Evolutionary conservation across 202 grass and related monocot species (phyloP), one percentile per base, ranked within the genome.

Genomic region (Cymbopogon flexuosus): DNA sequence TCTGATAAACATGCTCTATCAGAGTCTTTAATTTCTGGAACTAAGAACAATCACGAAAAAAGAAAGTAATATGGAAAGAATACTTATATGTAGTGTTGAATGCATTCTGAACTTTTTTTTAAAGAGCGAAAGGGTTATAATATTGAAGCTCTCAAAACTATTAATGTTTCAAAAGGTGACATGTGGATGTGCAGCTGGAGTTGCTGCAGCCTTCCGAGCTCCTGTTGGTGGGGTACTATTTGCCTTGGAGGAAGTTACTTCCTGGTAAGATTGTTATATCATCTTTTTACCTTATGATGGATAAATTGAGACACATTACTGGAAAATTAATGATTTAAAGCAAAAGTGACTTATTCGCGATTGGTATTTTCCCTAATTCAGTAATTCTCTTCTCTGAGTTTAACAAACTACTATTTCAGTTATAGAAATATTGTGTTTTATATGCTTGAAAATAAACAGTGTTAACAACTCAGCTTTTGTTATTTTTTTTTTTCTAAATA

Each of bases 111-210:
- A 16, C 0, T 23, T 4, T 83, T 47, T 70, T 69, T 37, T 36
- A 2, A 23, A 45, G 42, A 78, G 79, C 74, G 14, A 7, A 58
- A 42, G 56, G 46, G 18, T 81, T 59, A 42, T 31, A 75, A 41
- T 82, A 80, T 84, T 79, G 67, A 90, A 72, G 46, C 66, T 84
- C 75, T 91, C 15, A 70, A 81, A 60, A 86, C 62, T 91, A 58
- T 84, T 82, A 89, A 89, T 92, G 84, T 89, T 97, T 93, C 77
- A 89, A 93, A 97, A 98, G 95, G 95, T 98, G 54, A 98, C 95
- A 68, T 98, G 95, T 75, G 95, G 95, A 98, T 98, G 95, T 93
- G 95, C 95, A 90, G 95, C 95, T 93, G 95, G 95, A 75, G 95
- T 98, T 93, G 95, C 95, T 89, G 95, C 95, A 73, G 95, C 95